These are phyloP conservation scores for Amyloporia xantha DNA, from an alignment of 768 basidiomycete genomes.

Conservation along the genomic window DNA sequence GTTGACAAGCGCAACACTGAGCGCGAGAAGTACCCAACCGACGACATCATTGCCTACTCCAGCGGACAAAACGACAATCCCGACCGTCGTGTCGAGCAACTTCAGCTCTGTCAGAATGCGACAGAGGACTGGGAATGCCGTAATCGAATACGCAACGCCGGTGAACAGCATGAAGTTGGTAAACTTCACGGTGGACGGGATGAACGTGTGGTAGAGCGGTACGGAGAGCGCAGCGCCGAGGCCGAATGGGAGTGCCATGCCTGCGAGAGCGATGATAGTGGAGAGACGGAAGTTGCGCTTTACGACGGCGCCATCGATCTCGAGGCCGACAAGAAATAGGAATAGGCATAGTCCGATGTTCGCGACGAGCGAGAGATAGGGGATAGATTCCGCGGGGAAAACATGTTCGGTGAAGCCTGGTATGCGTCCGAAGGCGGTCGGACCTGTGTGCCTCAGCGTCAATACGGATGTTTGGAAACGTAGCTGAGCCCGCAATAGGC, in stretches of 20 bases:
- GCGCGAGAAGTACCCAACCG: constrained; percentile 77
- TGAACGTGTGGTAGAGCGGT: constrained; percentile 71
- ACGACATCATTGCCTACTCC: constrained; percentile 84
- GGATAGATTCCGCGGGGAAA: constrained; percentile 64
- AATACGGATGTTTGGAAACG: background rate
- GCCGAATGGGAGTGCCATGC: constrained; percentile 83
- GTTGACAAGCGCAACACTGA: constrained; percentile 90
- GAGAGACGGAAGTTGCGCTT: constrained; percentile 69
- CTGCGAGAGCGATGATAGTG: constrained; percentile 65
- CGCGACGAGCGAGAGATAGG: constrained; percentile 81
- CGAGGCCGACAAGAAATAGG: constrained; percentile 89
- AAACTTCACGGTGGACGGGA: constrained; percentile 60
- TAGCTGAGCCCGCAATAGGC: background rate
- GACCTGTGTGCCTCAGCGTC: constrained; percentile 27
- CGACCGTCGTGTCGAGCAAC: constrained; percentile 85
- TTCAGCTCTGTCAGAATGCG: constrained; percentile 88
- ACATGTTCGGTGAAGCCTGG: constrained; percentile 84
- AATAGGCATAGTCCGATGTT: constrained; percentile 86
- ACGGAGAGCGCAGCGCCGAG: constrained; percentile 67
- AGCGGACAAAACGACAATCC: constrained; percentile 87
- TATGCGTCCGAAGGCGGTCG: constrained; percentile 69
- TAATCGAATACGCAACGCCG: constrained; percentile 86
- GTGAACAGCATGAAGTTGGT: constrained; percentile 93
- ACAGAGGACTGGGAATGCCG: constrained; percentile 81
- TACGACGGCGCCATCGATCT: constrained; percentile 79